phyloP scores from a whole-genome alignment of 2,329 filamentous ascomycete genomes.

The Xylariaceae sp. region DNA sequence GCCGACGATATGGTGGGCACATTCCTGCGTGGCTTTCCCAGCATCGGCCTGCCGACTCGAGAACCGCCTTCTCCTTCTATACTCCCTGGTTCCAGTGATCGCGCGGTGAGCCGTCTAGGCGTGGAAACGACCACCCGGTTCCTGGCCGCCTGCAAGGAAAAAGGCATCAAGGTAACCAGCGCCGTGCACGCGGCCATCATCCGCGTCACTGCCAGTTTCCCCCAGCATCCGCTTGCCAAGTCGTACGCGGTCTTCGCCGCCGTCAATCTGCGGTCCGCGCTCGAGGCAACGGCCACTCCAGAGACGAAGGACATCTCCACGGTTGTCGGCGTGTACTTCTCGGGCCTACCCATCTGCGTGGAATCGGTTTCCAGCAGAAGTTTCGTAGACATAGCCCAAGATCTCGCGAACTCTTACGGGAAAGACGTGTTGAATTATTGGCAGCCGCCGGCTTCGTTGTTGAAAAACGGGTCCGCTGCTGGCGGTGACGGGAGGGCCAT shows the following conservation, averaged over 20 bases:
- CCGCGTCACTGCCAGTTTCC: conserved; percentile 16
- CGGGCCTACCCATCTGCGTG: conserved; percentile 21
- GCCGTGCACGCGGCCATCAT: conserved; percentile 24
- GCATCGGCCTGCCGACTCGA: conserved; percentile 23
- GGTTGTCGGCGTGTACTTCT: conserved; percentile 16
- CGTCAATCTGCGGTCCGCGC: conserved; percentile 16
- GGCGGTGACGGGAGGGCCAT: conserved; percentile 15
- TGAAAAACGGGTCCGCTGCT: conserved; percentile 7
- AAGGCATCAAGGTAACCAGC: conserved; percentile 17
- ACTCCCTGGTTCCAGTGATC: not conserved
- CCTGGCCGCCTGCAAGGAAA: conserved; percentile 7
- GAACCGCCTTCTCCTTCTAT: no score
- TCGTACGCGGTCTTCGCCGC: conserved; percentile 21
- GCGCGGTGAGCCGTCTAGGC: conserved; percentile 6
- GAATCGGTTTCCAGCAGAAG: conserved; percentile 5
- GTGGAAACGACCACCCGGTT: conserved; percentile 9
- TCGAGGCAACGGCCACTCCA: not conserved
- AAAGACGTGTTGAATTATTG: conserved; percentile 25
- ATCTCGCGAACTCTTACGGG: conserved; percentile 17
- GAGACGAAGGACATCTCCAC: not conserved
- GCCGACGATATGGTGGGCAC: conserved; percentile 18
- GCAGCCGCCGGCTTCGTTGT: not conserved
- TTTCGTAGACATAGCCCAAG: conserved; percentile 16
- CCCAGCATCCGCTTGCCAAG: conserved; percentile 18
- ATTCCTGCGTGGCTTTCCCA: conserved; percentile 17